A percentile compares a stretch with the other conserved stretches of the same genome.
Conservation (phyloP, 2,329 filamentous ascomycete genomes). For the Colletotrichum truncatum region DNA sequence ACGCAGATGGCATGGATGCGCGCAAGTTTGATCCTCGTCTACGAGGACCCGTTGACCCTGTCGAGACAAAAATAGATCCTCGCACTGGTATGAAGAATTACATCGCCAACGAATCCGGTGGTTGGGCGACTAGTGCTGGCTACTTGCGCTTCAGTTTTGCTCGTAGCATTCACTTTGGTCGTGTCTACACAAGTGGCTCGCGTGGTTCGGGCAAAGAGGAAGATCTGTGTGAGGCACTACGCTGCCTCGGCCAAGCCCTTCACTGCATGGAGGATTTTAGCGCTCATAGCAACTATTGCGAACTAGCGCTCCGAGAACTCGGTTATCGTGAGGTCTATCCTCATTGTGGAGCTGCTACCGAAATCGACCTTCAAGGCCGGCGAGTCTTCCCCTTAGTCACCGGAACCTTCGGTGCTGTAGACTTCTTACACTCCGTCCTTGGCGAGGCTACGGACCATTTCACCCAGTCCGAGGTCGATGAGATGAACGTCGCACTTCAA, state of each 20-base stretch:
- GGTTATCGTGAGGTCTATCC: conserved; percentile 76
- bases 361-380: conserved; percentile 73
- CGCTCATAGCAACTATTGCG: conserved; percentile 86
- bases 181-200: conserved; percentile 76
- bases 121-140: conserved; percentile 89
- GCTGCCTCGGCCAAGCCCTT: conserved; percentile 79
- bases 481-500: conserved; percentile 79
- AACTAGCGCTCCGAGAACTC: conserved; percentile 78
- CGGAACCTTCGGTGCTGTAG: conserved; percentile 80
- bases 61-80: conserved; percentile 78
- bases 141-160: conserved; percentile 82
- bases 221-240: conserved; percentile 82
- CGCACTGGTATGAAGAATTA: conserved; percentile 99
- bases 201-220: conserved; percentile 72
- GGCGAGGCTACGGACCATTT: conserved; percentile 83
- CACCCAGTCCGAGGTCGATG: conserved; percentile 84
- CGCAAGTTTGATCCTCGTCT: conserved; percentile 83
- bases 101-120: conserved; percentile 88
- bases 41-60: conserved; percentile 77
- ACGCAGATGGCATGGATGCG: conserved; percentile 88
- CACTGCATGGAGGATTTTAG: conserved; percentile 84
- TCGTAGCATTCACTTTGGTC: conserved; percentile 80
- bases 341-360: conserved; percentile 73
- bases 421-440: conserved; percentile 83
- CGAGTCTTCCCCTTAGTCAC: conserved; percentile 80